Conservation (phyloP, 306 rosid species). For the Corylus heterophylla region DNA sequence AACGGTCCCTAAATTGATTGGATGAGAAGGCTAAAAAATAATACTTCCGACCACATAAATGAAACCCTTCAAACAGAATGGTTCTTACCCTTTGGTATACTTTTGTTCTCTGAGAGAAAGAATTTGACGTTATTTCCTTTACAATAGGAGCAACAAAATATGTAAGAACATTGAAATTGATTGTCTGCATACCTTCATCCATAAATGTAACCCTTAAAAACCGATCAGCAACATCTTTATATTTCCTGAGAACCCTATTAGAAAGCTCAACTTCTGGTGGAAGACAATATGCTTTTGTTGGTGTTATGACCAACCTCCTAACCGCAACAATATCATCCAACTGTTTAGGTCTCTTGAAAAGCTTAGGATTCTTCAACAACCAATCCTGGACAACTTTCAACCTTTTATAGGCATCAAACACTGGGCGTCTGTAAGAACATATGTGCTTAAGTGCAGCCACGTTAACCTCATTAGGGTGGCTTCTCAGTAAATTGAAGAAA, state of each 20-base stretch:
- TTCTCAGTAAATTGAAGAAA: conserved; percentile 60
- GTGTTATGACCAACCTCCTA: conserved; percentile 81
- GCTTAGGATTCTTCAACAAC: conserved; percentile 68
- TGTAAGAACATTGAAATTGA: conserved; percentile 55
- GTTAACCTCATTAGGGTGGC: conserved; percentile 58
- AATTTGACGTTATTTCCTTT: conserved; percentile 56
- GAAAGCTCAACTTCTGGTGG: conserved; percentile 83
- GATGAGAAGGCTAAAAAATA: conserved; percentile 83
- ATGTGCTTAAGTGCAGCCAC: conserved; percentile 79
- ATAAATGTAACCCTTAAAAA: conserved; percentile 83
- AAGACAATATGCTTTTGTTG: conserved; percentile 77
- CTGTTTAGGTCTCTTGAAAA: conserved; percentile 51
- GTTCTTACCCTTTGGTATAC: conserved; percentile 52
- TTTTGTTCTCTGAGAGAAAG: conserved; percentile 61
- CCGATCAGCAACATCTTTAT: conserved; percentile 64
- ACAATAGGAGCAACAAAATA: conserved; percentile 75
- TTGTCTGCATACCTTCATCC: conserved; percentile 90
- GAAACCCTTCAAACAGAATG: conserved; percentile 60
- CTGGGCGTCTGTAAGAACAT: conserved; percentile 58
- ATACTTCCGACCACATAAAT: conserved; percentile 64
- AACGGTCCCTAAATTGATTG: conserved; percentile 81
- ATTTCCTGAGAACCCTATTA: conserved; percentile 75
- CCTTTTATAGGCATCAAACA: conserved; percentile 58
- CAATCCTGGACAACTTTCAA: conserved; percentile 67
- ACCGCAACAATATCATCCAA: conserved; percentile 65